These are phyloP conservation scores for Geoglossum glabrum DNA, from an alignment of 495 filamentous ascomycete genomes.

Conservation along the genomic window DNA sequence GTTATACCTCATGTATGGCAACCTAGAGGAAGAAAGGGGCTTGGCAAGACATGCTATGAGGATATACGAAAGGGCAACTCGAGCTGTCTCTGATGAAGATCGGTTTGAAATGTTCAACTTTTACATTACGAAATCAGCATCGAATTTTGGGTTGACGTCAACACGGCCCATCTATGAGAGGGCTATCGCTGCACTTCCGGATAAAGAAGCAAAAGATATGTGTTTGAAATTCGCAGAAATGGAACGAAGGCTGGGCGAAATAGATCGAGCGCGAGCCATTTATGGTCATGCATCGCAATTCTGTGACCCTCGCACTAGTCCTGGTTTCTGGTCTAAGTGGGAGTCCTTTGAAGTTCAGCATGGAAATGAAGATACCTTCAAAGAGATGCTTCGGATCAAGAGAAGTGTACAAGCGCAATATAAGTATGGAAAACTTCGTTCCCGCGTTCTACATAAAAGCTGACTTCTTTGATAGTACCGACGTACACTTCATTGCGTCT, in stretches of 20 bases:
- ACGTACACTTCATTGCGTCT: conserved; percentile 95
- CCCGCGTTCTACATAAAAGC: conserved; percentile 3
- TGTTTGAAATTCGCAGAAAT: conserved; percentile 98
- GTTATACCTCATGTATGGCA: conserved; percentile 95
- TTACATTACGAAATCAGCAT: conserved; percentile 97
- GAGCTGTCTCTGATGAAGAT: conserved; percentile 89
- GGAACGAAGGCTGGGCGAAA: conserved; percentile 90
- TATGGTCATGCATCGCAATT: conserved; percentile 95
- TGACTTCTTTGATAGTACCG: conserved; percentile 39
- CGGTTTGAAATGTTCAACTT: conserved; percentile 97
- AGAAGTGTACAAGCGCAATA: conserved; percentile 92
- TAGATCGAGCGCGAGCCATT: conserved; percentile 85
- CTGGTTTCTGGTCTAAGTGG: conserved; percentile 90
- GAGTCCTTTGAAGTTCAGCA: conserved; percentile 92
- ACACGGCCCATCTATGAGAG: conserved; percentile 95
- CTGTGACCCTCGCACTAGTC: conserved; percentile 80
- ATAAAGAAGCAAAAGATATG: conserved; percentile 91
- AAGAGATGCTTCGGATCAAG: conserved; percentile 97
- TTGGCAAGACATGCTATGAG: conserved; percentile 96
- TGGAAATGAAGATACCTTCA: conserved; percentile 98
- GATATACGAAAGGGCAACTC: conserved; percentile 94
- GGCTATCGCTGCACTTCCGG: conserved; percentile 76
- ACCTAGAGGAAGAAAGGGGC: conserved; percentile 87
- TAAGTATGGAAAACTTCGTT: conserved; percentile 33
- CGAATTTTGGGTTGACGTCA: conserved; percentile 90